These are phyloP conservation scores for Epichloe sibirici DNA, from an alignment of 2,329 filamentous ascomycete genomes.

Conservation along the genomic window DNA sequence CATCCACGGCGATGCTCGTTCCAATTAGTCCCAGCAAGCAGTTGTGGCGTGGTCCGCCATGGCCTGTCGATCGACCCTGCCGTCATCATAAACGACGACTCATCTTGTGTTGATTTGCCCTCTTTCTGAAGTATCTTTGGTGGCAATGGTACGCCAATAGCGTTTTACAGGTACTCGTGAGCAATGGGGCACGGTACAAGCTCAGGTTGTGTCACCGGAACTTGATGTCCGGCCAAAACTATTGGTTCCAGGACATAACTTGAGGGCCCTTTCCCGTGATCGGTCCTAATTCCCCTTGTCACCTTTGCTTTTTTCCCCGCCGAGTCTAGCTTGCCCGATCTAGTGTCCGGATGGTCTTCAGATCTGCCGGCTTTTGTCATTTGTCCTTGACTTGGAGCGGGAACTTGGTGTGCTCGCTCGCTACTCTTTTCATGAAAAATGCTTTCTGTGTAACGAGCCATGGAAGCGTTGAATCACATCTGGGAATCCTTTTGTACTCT, in stretches of 20 bases:
- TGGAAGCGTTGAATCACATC: background rate
- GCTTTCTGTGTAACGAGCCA: background rate
- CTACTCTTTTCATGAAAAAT: background rate
- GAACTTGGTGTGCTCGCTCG: background rate
- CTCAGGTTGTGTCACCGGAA: slow-evolving; percentile 1
- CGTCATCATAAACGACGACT: slow-evolving; percentile 1
- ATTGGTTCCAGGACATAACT: background rate
- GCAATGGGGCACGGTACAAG: background rate
- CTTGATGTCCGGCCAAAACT: background rate
- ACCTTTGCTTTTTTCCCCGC: background rate
- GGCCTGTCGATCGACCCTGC: background rate
- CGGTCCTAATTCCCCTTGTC: background rate
- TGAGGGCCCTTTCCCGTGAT: background rate
- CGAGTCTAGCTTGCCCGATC: background rate
- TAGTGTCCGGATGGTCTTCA: background rate
- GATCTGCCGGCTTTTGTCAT: background rate
- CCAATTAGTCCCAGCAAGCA: background rate
- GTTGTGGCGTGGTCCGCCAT: background rate
- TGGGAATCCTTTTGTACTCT: background rate
- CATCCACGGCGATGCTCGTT: background rate
- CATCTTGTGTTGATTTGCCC: background rate
- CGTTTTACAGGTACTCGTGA: background rate
- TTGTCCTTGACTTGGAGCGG: background rate
- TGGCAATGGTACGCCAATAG: background rate
- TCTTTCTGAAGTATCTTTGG: background rate